Evolutionary conservation across 2,329 filamentous ascomycete species (phyloP), one percentile per base, ranked within the genome.

Genomic region (Graphilbum ipis-grandicollis): DNA sequence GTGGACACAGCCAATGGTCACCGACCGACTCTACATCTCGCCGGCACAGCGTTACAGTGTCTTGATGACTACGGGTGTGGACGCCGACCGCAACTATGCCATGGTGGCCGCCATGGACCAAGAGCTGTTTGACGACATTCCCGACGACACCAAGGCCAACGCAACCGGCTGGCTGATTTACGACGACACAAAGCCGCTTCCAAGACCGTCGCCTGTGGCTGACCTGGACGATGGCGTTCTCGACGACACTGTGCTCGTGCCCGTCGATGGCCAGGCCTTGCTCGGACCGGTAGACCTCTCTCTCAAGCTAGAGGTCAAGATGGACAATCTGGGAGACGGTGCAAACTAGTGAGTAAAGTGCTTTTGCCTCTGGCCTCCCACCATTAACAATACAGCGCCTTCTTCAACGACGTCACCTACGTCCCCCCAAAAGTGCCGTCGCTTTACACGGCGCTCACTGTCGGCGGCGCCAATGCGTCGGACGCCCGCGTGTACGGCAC

Each of bases 361-460:
- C 17, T 12, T 28, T n/a, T 10, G 10, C 14, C 3, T 15, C 5
- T n/a, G 10, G 23, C 19, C 25, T 35, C 15, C 37, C 30, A 10
- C 1, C 29, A 4, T 15, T 17, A 4, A 7, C 29, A 17, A 5
- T 17, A 15, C n/a, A 45, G 63, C 36, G 75, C 72, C 40, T 77
- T 77, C 54, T 72, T 81, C 59, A 88, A 88, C 60, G 75, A 81
- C 52, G 69, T 82, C 43, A 84, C 79, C 19, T 93, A 88, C 52
- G 66, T 69, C 6, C 41, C 57, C 0, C 82, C 79, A 32, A 80
- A 81, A 50, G 82, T 90, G 0, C 84, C 84, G 0, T 76, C 77
- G 0, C 63, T 93, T 0, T 92, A 85, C 60, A 83, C 78, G 0
- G 81, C 68, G 1, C 62, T 92, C 4, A 73, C 70, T 0, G 56